Base-by-base conservation (phyloP, 176 grass and related monocot species). In the Eremochloa ophiuroides region DNA sequence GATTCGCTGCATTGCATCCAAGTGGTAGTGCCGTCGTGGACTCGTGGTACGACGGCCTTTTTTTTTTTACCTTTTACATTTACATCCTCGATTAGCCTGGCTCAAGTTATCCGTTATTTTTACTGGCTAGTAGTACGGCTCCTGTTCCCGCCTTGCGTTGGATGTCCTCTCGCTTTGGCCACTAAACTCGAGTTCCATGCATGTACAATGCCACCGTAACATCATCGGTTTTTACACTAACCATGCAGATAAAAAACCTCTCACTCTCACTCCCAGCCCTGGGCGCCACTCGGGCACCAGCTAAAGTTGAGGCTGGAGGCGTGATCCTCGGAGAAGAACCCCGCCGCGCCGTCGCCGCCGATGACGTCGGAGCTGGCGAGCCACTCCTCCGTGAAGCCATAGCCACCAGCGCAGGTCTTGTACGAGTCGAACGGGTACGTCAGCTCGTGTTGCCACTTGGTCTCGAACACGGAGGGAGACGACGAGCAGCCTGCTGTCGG, bases 241-340 rank as follows among this genome's bases (percentile, higher is more conserved):
- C 48, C 59, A 2, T 26, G 46, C 59, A 48, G 59, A 61, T 77
- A 65, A 85, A 78, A 83, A 83, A 83, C 20, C 20, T 68, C 34
- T 29, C 5, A 62, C 55, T 29, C 5, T 72, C 55, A 82, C 38
- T 77, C 64, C 82, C 73, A 84, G 0, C 47, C 83, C 29, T 67
- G 83, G 25, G 18, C 7, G 60, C 58, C 78, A 27, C 43, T 77
- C 23, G 66, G 40, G 7, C 78, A 90, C 88, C 88, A 90, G 53
- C 74, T 53, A 2, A 90, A 85, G 79, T 74, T 86, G 79, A 83
- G 40, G 83, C 71, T 90, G 74, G 79, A 62, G 7, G 53, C 79
- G 39, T 86, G 83, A 22, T 83, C 88, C 9, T 86, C 79, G 30
- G 83, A 30, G 74, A 90, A 90, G 88, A 86, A 86, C 10, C 66